Base-by-base conservation (phyloP, 257 asterid genomes). In the Solanum bukasovii region DNA sequence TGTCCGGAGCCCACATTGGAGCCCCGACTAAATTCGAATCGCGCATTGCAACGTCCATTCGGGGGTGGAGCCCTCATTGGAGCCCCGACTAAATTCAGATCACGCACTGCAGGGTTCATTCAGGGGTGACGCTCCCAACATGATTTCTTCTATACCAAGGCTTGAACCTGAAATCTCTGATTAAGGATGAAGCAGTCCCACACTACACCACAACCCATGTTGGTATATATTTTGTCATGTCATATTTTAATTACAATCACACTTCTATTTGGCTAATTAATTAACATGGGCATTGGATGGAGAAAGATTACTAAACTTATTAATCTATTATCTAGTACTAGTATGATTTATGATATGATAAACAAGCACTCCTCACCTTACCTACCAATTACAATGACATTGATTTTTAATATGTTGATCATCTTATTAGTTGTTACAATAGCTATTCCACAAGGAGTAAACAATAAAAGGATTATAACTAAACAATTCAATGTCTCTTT, bases 321-420 rank as follows among this genome's bases (percentile, higher is more conserved):
- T 74, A 31, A 81, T 88, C 90, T 74, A 90, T 85, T 88, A 13
- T 0, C 21, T 52, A 52, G 4, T 70, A 82, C 21, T 52, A 16
- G 4, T 70, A 84, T 86, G 87, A 67, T 86, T 78, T 83, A 73
- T 25, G 37, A 40, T 77, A 77, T n/a, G 34, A 40, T n/a, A 8
- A 4, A n/a, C 11, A 3, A n/a, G 63, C 61, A 46, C 12, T 83
- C 63, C 86, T 59, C 63, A 78, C 88, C 63, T 70, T 88, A 90
- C 92, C 95, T 46, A 87, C 93, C 92, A 89, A 91, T 83, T 89
- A 89, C 87, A 90, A 90, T 65, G 90, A 88, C 92, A 61, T 35
- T 49, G 37, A 82, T 25, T 40, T 75, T 75, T 29, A 73, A 78
- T 75, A 13, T 37, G 63, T 29, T 85, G 12, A 77, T 25, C 23